Percentiles rank a stretch among this genome's conserved stretches.
These are phyloP conservation scores for Lipomyces yarrowii DNA, from an alignment of 1,139 yeast species.

Conservation along the genomic window DNA sequence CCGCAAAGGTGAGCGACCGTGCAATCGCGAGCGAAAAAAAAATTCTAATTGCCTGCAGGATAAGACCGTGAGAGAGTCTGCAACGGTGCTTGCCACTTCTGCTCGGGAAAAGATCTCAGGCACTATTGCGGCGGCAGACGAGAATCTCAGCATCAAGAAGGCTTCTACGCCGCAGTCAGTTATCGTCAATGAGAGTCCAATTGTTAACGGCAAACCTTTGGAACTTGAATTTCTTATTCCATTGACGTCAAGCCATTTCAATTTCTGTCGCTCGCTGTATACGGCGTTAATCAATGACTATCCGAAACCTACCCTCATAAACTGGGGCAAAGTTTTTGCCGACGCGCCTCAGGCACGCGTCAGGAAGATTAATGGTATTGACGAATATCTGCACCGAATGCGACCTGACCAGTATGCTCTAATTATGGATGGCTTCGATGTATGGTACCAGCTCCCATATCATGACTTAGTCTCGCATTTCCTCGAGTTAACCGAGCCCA, in stretches of 20 bases:
- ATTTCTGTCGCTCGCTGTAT: slow-evolving; percentile 31
- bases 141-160: background rate
- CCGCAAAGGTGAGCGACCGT: background rate
- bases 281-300: slow-evolving; percentile 31
- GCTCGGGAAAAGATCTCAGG: background rate
- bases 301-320: slow-evolving; percentile 29
- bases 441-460: slow-evolving; percentile 31
- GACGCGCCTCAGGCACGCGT: slow-evolving; percentile 27
- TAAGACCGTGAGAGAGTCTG: background rate
- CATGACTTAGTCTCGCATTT: slow-evolving; percentile 20
- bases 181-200: background rate
- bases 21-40: background rate
- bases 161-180: background rate
- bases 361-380: slow-evolving; percentile 27
- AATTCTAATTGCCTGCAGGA: background rate
- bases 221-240: slow-evolving; percentile 29
- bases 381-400: slow-evolving; percentile 16
- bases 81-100: background rate
- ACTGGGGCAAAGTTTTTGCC: slow-evolving; percentile 25
- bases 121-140: background rate
- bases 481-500: slow-evolving; percentile 7
- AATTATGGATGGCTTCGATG: slow-evolving; percentile 32
- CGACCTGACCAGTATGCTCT: slow-evolving; percentile 24
- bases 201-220: slow-evolving; percentile 11
- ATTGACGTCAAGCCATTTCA: slow-evolving; percentile 28